Conservation (phyloP, 176 grass and related monocot genomes). For the Aegilops sharonensis region DNA sequence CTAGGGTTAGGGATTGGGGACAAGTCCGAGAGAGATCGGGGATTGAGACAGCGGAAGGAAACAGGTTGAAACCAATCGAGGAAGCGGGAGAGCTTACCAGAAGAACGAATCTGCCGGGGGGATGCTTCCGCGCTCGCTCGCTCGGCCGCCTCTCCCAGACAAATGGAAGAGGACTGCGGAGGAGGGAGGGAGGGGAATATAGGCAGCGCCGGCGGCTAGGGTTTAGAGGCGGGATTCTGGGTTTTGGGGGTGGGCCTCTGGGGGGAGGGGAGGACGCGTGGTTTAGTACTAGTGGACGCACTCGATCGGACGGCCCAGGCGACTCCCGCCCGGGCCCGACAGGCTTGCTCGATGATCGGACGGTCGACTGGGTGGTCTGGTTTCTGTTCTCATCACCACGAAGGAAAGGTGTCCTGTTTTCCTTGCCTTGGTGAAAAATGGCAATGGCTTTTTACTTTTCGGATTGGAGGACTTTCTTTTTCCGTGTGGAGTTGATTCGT, state of each 20-base stretch:
- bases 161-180: conserved; percentile 24
- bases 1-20: background rate
- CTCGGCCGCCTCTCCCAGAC: background rate
- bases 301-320: background rate
- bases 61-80: background rate
- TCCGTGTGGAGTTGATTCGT: too few species aligned
- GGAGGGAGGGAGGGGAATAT: background rate
- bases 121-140: conserved; percentile 10
- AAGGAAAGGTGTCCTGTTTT: background rate
- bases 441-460: too few species aligned
- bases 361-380: background rate
- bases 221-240: conserved; percentile 25
- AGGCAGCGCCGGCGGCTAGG: conserved; percentile 29
- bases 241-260: background rate
- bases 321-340: background rate
- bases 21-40: background rate
- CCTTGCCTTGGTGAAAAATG: too few species aligned
- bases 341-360: background rate
- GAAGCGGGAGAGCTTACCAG: background rate
- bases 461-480: too few species aligned
- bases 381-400: background rate
- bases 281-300: background rate
- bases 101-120: background rate
- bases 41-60: background rate
- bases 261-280: background rate